Percentiles rank a stretch among this genome's conserved stretches.
These are phyloP conservation scores for Nitzschia sp. DNA, from an alignment of 108 stramenopile species.

Conservation along the genomic window DNA sequence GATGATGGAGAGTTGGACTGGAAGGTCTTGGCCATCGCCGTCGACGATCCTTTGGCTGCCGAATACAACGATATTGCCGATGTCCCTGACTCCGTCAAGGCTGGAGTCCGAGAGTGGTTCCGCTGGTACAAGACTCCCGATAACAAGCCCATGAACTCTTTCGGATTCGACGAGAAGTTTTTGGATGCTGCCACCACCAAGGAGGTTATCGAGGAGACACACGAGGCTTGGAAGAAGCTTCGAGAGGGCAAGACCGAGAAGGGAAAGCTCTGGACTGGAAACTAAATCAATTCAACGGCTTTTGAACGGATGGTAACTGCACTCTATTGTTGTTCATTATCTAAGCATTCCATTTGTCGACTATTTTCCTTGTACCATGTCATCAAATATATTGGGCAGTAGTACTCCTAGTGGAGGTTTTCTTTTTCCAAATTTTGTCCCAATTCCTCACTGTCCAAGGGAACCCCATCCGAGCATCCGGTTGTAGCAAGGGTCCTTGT, in stretches of 20 bases:
- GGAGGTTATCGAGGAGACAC: constrained; percentile 95
- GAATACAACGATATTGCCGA: constrained; percentile 96
- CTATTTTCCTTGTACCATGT: too few species aligned
- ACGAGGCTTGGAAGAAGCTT: constrained; percentile 96
- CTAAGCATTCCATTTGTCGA: too few species aligned
- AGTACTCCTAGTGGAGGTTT: constrained; percentile 8
- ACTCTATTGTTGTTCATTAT: too few species aligned
- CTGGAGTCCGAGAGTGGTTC: constrained; percentile 98
- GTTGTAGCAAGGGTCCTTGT: constrained; percentile 23
- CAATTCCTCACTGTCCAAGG: constrained; percentile 53
- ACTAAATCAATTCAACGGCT: constrained; percentile 21
- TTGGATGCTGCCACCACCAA: constrained; percentile 79
- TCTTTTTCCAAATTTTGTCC: constrained; percentile 42
- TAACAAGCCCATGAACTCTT: constrained; percentile 97
- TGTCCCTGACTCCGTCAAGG: constrained; percentile 91
- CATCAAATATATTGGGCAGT: not conserved
- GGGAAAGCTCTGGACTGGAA: constrained; percentile 84
- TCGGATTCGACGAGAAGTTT: constrained; percentile 97
- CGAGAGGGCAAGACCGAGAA: constrained; percentile 73
- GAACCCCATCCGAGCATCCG: constrained; percentile 47
- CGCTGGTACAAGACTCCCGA: constrained; percentile 99
- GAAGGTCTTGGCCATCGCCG: constrained; percentile 96
- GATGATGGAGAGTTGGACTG: constrained; percentile 99
- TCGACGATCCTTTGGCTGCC: constrained; percentile 91
- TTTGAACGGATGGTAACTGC: too few species aligned